These are phyloP conservation scores for Hortiboletus rubellus DNA, from an alignment of 1,284 basidiomycete genomes.

Conservation along the genomic window DNA sequence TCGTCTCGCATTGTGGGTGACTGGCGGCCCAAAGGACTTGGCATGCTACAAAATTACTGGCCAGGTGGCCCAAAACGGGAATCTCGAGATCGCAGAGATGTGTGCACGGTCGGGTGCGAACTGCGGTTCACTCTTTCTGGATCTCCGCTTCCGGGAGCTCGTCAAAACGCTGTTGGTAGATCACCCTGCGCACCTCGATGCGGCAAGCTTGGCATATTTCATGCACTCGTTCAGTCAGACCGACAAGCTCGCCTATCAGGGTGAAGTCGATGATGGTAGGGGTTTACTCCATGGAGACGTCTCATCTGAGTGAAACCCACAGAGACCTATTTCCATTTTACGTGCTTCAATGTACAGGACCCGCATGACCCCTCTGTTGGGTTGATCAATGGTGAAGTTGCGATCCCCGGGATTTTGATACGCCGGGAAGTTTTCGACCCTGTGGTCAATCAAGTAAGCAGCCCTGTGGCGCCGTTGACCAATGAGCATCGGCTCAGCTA, in stretches of 20 bases:
- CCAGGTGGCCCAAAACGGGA: constrained; percentile 64
- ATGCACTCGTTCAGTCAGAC: constrained; percentile 84
- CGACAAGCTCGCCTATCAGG: constrained; percentile 75
- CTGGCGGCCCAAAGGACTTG: constrained; percentile 44
- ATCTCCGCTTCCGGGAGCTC: constrained; percentile 77
- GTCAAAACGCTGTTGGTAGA: constrained; percentile 67
- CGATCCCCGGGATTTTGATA: constrained; percentile 73
- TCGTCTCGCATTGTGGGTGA: constrained; percentile 9
- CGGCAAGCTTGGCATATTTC: constrained; percentile 76
- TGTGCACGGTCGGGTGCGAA: constrained; percentile 80
- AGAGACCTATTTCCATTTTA: constrained; percentile 82
- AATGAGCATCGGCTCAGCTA: constrained; percentile 12
- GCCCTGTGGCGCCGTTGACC: constrained; percentile 15
- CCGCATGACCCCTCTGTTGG: constrained; percentile 73
- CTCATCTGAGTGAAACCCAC: constrained; percentile 17
- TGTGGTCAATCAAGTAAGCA: constrained; percentile 65
- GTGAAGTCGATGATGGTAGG: constrained; percentile 71
- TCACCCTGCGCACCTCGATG: constrained; percentile 78
- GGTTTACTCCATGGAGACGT: constrained; percentile 7
- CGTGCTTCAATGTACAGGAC: constrained; percentile 77
- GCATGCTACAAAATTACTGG: constrained; percentile 83
- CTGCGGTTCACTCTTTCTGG: constrained; percentile 80
- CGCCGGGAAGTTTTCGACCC: constrained; percentile 80
- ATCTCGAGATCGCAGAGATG: constrained; percentile 82
- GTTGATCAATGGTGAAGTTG: constrained; percentile 74